Base-by-base conservation (phyloP, 2,329 filamentous ascomycete genomes). In the Neophaeococcomyces aloes region DNA sequence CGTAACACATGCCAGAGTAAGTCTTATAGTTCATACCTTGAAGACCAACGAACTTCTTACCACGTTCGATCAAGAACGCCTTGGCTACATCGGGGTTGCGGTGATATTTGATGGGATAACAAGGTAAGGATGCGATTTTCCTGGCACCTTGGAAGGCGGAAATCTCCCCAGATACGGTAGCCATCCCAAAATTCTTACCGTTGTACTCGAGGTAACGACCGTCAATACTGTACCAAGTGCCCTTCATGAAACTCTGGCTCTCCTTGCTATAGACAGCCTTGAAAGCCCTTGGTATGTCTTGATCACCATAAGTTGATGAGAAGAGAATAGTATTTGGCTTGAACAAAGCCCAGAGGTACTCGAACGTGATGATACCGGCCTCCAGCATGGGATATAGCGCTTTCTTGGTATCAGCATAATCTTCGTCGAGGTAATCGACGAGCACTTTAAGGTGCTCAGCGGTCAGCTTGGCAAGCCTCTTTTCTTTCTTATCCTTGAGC, bases 291-390 rank as follows among this genome's bases (percentile, higher is more conserved):
- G 86, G 83, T 54, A 91, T 80, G 30, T 89, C 83, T 11, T 71
- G 66, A 29, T 77, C 79, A 2, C 83, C 83, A 50, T 94, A 94
- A 0, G 84, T 89, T 0, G 78, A 76, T 0, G 81, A 78, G 59
- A 82, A 89, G 1, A 78, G 81, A 15, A 94, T 75, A 0, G 84
- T 86, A 55, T 86, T 84, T 0, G 87, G 87, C 57, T 91, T 93
- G 74, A 83, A 93, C 3, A 94, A 65, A 0, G 86, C 86, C 87
- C 87, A 94, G 1, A 93, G 68, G 2, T 93, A 72, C 45, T 94
- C 86, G 54, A 88, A 94, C 0, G 86, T 93, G 36, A 54, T 54
- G 35, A 39, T 46, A 19, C 41, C 43, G 25, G 81, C 83, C 50
- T 86, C 76, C 2, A 94, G 69, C 64, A 94, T 77, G 0, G 86